Conservation (phyloP, 495 filamentous ascomycete species). For the Hypoxylon perforatum region DNA sequence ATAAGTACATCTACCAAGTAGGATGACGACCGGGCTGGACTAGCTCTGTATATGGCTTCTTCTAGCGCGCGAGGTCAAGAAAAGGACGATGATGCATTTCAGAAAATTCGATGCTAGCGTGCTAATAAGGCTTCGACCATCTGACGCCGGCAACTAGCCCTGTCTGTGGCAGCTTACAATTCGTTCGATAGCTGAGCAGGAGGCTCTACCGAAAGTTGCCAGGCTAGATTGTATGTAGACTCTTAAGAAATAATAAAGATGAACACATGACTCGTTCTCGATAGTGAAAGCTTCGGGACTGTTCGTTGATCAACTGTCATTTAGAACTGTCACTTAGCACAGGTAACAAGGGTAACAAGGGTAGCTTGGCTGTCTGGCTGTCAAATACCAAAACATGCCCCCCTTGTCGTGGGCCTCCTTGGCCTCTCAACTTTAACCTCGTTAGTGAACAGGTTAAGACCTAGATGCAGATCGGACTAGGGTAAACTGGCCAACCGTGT, state of each 20-base stretch:
- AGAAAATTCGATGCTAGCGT: conserved; percentile 2
- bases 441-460: conserved; percentile 25
- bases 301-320: conserved; percentile 20
- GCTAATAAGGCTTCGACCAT: not conserved
- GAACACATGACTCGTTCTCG: conserved; percentile 16
- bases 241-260: conserved; percentile 17
- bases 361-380: conserved; percentile 33
- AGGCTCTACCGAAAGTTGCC: not conserved
- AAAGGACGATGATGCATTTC: conserved; percentile 1
- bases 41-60: not conserved
- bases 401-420: conserved; percentile 29
- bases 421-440: conserved; percentile 21
- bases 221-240: not conserved
- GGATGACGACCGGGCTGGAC: conserved; percentile 16
- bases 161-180: not conserved
- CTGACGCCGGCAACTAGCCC: not conserved
- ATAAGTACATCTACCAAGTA: conserved; percentile 12
- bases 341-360: conserved; percentile 26
- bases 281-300: conserved; percentile 14
- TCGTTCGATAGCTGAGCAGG: not conserved
- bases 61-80: not conserved
- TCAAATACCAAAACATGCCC: conserved; percentile 32
- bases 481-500: conserved; percentile 32
- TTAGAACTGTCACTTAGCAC: conserved; percentile 12
- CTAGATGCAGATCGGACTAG: conserved; percentile 38